Conservation (phyloP, 139 green algal species). For the Microglena sp. region DNA sequence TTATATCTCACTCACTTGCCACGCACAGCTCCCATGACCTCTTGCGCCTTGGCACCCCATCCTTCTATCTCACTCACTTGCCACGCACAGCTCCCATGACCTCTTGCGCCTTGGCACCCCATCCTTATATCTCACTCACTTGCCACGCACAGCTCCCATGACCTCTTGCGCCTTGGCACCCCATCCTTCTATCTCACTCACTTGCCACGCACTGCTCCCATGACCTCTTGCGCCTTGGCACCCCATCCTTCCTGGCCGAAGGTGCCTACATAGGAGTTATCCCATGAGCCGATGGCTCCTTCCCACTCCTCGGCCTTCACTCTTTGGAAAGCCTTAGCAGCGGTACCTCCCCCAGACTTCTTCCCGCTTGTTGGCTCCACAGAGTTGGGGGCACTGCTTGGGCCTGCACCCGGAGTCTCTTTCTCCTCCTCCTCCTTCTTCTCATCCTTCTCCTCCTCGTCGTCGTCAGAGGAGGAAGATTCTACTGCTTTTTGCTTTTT, state of each 20-base stretch:
- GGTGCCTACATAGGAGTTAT: conserved; percentile 42
- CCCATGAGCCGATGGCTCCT: conserved; percentile 56
- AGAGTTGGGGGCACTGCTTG: neutral
- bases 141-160: too few species aligned
- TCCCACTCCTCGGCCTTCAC: conserved; percentile 75
- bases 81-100: too few species aligned
- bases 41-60: too few species aligned
- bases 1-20: too few species aligned
- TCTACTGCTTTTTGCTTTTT: neutral
- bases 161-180: too few species aligned
- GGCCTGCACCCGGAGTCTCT: conserved; percentile 9
- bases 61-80: too few species aligned
- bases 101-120: too few species aligned
- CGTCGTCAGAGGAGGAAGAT: neutral
- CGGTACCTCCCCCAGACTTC: too few species aligned
- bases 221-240: conserved; percentile 82
- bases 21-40: too few species aligned
- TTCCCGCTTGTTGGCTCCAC: conserved; percentile 8
- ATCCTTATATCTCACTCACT: too few species aligned
- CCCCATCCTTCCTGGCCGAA: conserved; percentile 77
- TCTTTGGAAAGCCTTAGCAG: conserved; percentile 70
- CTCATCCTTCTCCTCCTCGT: conserved; percentile 11
- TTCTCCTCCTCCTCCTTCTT: conserved; percentile 26
- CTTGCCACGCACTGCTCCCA: conserved; percentile 62
- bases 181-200: conserved; percentile 36